Evolutionary conservation across 805 yeast genomes (phyloP), one percentile per base, ranked within the genome.

Genomic region (Saccharomyces eubayanus): DNA sequence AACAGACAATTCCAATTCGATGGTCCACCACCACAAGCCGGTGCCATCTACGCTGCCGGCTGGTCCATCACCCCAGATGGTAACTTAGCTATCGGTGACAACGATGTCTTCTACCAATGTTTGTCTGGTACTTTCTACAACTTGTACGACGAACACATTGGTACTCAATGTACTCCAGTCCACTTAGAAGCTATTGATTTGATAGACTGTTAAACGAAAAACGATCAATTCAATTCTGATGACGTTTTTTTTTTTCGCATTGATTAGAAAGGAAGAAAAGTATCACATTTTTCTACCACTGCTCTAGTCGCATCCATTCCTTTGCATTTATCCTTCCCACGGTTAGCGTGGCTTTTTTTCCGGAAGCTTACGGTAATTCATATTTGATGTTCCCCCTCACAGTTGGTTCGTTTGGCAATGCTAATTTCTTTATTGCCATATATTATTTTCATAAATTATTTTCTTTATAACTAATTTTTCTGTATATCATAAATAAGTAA

Each of bases 1-100:
- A 82, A 82, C 80, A 76, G 83, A 72, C 88, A 83, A 74, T 81
- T 82, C 77, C 87, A 82, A 72, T 82, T 82, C 63, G 86, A 83
- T 65, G 86, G 86, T 60, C 85, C 85, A 52, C 84, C 85, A 69
- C 86, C 87, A 57, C 87, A 83, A 74, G 84, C 82, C 29, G 84
- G 83, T 64, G 74, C 83, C 51, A 74, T 79, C 61, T 78, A 76
- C 60, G 83, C 85, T 56, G 78, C 77, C 47, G 83, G 83, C 55
- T 79, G 83, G 84, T 74, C 79, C 49, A 71, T 79, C 45, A 70
- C 77, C 48, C 62, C 66, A 58, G 81, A 75, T 46, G 81, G 79
- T 51, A 73, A 74, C 69, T 76, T 82, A 62, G 85, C 85, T 36
- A 66, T 82, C 50, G 87, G 86, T 67, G 66, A 71, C 58, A 63